Percentiles rank a stretch among this genome's conserved stretches.
phyloP scores from a whole-genome alignment of 2,329 filamentous ascomycete genomes.

The Pseudogymnoascus sp. region DNA sequence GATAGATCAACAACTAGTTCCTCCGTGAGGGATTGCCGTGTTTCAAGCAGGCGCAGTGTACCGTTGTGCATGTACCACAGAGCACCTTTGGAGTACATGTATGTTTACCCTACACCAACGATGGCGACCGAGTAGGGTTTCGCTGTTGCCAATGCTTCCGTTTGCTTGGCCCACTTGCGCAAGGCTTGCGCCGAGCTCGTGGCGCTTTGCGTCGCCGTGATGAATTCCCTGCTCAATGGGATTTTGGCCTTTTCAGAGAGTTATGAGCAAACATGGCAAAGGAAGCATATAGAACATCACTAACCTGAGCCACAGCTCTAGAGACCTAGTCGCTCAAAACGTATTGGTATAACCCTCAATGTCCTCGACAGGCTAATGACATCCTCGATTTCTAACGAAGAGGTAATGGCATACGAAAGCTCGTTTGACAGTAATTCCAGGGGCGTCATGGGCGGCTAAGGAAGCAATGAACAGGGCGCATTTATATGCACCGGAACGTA shows the following conservation, averaged over 20 bases:
- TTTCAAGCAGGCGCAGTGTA: constrained; percentile 49
- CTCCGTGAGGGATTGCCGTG: constrained; percentile 38
- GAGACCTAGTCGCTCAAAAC: constrained; percentile 24
- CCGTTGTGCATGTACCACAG: constrained; percentile 53
- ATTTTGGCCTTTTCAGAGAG: constrained; percentile 17
- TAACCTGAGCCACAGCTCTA: constrained; percentile 23
- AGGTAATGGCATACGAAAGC: constrained; percentile 22
- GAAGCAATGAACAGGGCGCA: background rate
- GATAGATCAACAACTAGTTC: constrained; percentile 51
- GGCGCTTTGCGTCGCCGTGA: constrained; percentile 12
- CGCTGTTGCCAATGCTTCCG: constrained; percentile 50
- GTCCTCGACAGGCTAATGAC: constrained; percentile 22
- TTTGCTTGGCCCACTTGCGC: constrained; percentile 50
- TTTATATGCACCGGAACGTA: background rate
- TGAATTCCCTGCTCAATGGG: constrained; percentile 21
- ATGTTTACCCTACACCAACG: constrained; percentile 51
- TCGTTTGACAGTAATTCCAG: constrained; percentile 25
- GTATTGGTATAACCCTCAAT: constrained; percentile 21
- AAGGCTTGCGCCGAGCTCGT: constrained; percentile 42
- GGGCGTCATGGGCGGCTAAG: background rate
- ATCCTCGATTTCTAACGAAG: constrained; percentile 24
- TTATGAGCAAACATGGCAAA: constrained; percentile 11
- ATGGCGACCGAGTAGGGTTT: constrained; percentile 53
- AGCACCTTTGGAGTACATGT: constrained; percentile 53
- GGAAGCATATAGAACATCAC: constrained; percentile 2